These are phyloP conservation scores for Sphagnum fallax DNA, from an alignment of 228 moss, liverwort and hornwort species.

Conservation along the genomic window DNA sequence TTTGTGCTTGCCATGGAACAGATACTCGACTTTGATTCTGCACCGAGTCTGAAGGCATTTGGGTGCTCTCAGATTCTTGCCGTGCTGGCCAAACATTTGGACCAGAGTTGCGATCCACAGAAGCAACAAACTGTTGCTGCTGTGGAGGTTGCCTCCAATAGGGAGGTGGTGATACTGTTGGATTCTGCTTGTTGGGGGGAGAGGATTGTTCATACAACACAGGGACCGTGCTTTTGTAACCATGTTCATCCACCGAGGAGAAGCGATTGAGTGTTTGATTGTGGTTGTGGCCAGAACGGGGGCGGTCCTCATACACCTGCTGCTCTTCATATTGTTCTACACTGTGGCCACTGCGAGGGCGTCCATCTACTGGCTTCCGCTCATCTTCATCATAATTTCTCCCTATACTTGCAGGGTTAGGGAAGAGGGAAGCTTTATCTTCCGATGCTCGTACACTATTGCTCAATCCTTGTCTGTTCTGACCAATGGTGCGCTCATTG, in stretches of 20 bases:
- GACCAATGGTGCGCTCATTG: slow-evolving; percentile 67
- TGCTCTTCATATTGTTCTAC: slow-evolving; percentile 79
- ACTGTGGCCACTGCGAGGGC: slow-evolving; percentile 84
- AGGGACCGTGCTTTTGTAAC: slow-evolving; percentile 17
- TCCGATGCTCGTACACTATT: slow-evolving; percentile 80
- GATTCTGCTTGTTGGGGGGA: slow-evolving; percentile 29
- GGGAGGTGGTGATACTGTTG: slow-evolving; percentile 72
- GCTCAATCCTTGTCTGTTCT: slow-evolving; percentile 68
- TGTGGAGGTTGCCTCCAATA: slow-evolving; percentile 76
- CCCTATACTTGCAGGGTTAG: slow-evolving; percentile 96
- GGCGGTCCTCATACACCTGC: slow-evolving; percentile 71
- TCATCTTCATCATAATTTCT: slow-evolving; percentile 99
- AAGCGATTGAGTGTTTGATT: slow-evolving; percentile 68
- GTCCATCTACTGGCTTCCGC: slow-evolving; percentile 90
- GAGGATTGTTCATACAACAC: slow-evolving; percentile 38
- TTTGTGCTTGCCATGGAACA: slow-evolving; percentile 66
- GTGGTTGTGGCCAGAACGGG: slow-evolving; percentile 49
- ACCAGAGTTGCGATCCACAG: slow-evolving; percentile 35
- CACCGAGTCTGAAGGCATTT: slow-evolving; percentile 23
- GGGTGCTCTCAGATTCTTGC: slow-evolving; percentile 40
- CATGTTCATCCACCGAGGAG: slow-evolving; percentile 68
- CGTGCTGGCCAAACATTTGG: slow-evolving; percentile 90
- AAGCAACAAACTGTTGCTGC: slow-evolving; percentile 23
- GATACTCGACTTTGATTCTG: slow-evolving; percentile 29
- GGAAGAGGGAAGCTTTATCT: slow-evolving; percentile 95